phyloP scores from a whole-genome alignment of 805 yeast species.

The Candida morakotiae region DNA sequence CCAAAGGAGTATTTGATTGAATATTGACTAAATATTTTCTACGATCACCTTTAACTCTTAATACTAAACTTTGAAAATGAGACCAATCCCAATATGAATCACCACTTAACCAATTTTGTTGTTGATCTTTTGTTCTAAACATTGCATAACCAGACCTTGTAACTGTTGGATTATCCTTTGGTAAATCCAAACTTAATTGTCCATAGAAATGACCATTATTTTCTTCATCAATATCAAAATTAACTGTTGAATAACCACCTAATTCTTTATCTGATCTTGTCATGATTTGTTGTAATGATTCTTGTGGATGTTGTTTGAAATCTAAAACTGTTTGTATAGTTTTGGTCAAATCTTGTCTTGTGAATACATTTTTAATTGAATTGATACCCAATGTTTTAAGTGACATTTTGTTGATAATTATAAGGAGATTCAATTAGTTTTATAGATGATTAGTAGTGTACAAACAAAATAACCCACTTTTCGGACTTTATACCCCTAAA shows the following conservation, averaged over 20 bases:
- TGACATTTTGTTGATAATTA: constrained; percentile 25
- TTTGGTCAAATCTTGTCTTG: constrained; percentile 24
- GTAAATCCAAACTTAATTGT: constrained; percentile 65
- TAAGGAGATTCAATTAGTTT: not conserved
- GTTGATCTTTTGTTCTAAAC: constrained; percentile 73
- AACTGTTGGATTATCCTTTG: constrained; percentile 57
- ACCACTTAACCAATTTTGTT: constrained; percentile 47
- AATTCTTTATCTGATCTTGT: constrained; percentile 70
- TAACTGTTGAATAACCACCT: constrained; percentile 74
- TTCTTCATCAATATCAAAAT: constrained; percentile 36
- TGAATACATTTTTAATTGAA: constrained; percentile 29
- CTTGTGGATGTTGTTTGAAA: constrained; percentile 49
- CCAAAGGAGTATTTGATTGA: constrained; percentile 75
- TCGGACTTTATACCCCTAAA: not conserved
- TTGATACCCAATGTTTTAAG: constrained; percentile 38
- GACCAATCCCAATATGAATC: constrained; percentile 67
- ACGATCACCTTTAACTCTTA: constrained; percentile 69
- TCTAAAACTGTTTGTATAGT: constrained; percentile 47
- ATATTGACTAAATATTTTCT: constrained; percentile 75
- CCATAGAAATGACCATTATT: constrained; percentile 45
- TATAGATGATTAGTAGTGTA: too few relatives aligned
- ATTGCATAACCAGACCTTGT: constrained; percentile 73
- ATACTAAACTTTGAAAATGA: constrained; percentile 53
- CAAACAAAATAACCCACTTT: constrained; percentile 1
- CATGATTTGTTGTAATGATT: constrained; percentile 45